Base-by-base conservation (phyloP, 768 basidiomycete species). In the Cystofilobasidium macerans region DNA sequence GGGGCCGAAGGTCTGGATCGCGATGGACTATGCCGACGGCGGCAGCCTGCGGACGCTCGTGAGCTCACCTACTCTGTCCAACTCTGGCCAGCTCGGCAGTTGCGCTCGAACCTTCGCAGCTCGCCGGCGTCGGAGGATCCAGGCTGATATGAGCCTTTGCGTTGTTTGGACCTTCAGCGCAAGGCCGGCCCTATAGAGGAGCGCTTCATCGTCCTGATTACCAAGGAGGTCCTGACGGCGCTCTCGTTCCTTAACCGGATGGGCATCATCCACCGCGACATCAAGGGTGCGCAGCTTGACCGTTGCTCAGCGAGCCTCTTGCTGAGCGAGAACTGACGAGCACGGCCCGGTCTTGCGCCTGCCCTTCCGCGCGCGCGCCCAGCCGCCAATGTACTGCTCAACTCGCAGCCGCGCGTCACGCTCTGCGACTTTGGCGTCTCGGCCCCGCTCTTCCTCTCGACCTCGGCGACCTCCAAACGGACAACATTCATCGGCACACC, bases 351-450 rank as follows among this genome's bases (percentile, higher is more conserved):
- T 13, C 42, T 42, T 42, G 18, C 33, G 40, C 62, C 67, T 22
- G n/a, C 20, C n/a, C 48, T 28, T 6, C 8, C 26, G 11, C 24
- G 8, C 48, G 24, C 54, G 12, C 35, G 32, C 30, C 24, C 62
- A 80, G 89, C 93, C 18, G 95, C 95, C 68, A 99, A 99, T 75
- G 80, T 98, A 63, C 88, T 99, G 70, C 82, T 98, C 70, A 90
- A 89, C 0, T 72, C 73, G 11, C 83, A 86, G 9, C 80, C 85
- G 0, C 89, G 90, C 72, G 88, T 98, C 72, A 85, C 95, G 80
- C 86, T 99, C 32, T 94, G 91, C 74, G 95, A 99, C 77, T 99
- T 99, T 75, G 95, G 95, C 33, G 95, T 99, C 56, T 95, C 94
- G 5, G 95, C 93, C 3, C 67, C 61, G 22, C 83, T 95, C 42